Percentiles rank a stretch among this genome's conserved stretches.
These are phyloP conservation scores for Penicillium paradoxum DNA, from an alignment of 495 filamentous ascomycete species.

Conservation along the genomic window DNA sequence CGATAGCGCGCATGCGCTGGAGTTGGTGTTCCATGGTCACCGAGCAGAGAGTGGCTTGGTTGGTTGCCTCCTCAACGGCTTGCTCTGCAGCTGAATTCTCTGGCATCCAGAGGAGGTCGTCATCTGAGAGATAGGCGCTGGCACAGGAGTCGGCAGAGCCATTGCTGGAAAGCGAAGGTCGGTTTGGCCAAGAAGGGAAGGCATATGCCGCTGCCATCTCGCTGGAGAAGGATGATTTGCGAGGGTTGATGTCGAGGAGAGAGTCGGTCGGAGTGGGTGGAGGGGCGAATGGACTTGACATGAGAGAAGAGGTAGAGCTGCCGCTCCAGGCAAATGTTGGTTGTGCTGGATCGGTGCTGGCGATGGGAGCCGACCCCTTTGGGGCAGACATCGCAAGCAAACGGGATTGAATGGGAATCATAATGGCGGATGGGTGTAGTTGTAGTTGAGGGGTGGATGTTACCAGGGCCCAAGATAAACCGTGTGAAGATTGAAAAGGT, in stretches of 20 bases:
- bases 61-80: constrained; percentile 30
- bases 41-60: constrained; percentile 18
- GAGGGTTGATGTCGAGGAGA: constrained; percentile 41
- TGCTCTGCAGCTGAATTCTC: constrained; percentile 27
- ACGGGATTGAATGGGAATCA: constrained; percentile 30
- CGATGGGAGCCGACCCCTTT: constrained; percentile 22
- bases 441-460: not conserved
- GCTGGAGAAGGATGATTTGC: constrained; percentile 45
- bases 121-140: constrained; percentile 47
- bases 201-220: constrained; percentile 45
- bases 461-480: constrained; percentile 3
- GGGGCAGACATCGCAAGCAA: constrained; percentile 22
- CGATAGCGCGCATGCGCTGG: constrained; percentile 33
- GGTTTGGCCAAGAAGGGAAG: constrained; percentile 51
- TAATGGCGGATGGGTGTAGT: constrained; percentile 5
- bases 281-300: constrained; percentile 35
- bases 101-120: constrained; percentile 45
- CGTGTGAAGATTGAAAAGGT: constrained; percentile 4
- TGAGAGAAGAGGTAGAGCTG: constrained; percentile 25
- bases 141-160: constrained; percentile 31
- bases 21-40: constrained; percentile 43
- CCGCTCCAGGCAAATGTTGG: constrained; percentile 39
- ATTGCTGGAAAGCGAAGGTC: constrained; percentile 38
- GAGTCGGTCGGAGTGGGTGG: constrained; percentile 38
- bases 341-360: constrained; percentile 30